Evolutionary conservation across 306 rosid genomes (phyloP).

Genomic region (Clitoria ternatea): DNA sequence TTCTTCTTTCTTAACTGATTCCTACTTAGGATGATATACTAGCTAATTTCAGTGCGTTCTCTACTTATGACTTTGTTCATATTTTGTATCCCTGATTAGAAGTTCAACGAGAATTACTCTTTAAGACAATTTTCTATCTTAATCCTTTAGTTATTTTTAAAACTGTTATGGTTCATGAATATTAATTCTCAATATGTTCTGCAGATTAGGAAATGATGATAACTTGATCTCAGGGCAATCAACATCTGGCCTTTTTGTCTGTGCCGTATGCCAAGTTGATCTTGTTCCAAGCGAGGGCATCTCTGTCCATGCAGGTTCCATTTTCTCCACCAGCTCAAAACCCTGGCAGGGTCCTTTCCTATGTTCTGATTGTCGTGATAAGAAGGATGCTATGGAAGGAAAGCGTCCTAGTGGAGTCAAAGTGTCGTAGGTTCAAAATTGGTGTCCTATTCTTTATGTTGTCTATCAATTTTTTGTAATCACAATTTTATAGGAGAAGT

Average conservation of each 20-base stretch:
- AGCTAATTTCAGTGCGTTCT: constrained; percentile 8
- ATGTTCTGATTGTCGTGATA: constrained; percentile 75
- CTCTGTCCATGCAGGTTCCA: constrained; percentile 89
- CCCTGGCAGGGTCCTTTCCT: constrained; percentile 99
- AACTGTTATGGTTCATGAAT: background rate
- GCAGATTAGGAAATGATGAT: constrained; percentile 83
- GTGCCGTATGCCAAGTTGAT: constrained; percentile 93
- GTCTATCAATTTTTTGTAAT: constrained; percentile 27
- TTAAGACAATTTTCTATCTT: background rate
- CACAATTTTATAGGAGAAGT: constrained; percentile 41
- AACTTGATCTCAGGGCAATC: constrained; percentile 45
- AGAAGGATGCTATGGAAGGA: constrained; percentile 99
- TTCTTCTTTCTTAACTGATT: background rate
- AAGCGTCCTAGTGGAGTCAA: constrained; percentile 84
- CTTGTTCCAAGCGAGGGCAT: constrained; percentile 90
- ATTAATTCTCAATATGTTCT: constrained; percentile 1
- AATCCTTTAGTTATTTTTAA: background rate
- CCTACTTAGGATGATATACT: background rate
- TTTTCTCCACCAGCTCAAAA: constrained; percentile 84
- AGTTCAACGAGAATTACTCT: background rate
- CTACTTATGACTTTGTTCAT: background rate
- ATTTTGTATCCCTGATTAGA: constrained; percentile 1
- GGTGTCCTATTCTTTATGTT: constrained; percentile 33
- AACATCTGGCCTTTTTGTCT: constrained; percentile 73
- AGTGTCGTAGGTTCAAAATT: constrained; percentile 53